Percentiles rank a stretch among this genome's conserved stretches.
phyloP scores from a whole-genome alignment of 2,329 filamentous ascomycete species.

The Emmonsia crescens region DNA sequence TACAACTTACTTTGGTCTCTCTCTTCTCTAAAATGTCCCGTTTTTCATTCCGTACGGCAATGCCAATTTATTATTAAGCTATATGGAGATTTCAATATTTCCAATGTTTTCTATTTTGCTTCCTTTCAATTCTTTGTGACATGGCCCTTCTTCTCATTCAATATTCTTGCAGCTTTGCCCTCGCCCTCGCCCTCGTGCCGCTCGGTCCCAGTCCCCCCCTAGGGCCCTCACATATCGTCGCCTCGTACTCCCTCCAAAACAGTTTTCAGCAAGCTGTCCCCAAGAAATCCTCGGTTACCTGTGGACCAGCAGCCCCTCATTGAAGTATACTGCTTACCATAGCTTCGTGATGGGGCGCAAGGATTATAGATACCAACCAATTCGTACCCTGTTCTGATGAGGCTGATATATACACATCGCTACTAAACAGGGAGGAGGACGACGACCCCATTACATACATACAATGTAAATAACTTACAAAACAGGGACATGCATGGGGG shows the following conservation, averaged over 20 bases:
- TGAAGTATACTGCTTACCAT: not conserved
- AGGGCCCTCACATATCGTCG: not conserved
- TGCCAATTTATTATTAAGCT: not conserved
- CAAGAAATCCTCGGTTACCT: not conserved
- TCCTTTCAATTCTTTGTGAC: not conserved
- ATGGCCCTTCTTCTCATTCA: not conserved
- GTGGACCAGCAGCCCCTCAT: not conserved
- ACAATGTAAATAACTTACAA: not conserved
- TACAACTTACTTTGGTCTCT: not conserved
- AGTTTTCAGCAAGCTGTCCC: not conserved
- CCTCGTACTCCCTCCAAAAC: not conserved
- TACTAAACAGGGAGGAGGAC: too few relatives aligned
- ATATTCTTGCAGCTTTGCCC: not conserved
- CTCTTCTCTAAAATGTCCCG: not conserved
- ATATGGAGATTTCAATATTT: not conserved
- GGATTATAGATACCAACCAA: not conserved
- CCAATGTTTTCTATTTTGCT: not conserved
- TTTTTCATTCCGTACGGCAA: not conserved
- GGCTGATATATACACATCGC: not conserved
- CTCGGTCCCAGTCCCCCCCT: not conserved
- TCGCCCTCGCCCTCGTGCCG: not conserved
- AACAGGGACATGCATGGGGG: not conserved
- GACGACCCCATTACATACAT: too few relatives aligned
- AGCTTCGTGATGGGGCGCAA: not conserved
- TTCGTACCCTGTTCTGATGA: not conserved